Evolutionary conservation across 2,329 filamentous ascomycete species (phyloP).

Genomic region (Fusarium vanettenii): DNA sequence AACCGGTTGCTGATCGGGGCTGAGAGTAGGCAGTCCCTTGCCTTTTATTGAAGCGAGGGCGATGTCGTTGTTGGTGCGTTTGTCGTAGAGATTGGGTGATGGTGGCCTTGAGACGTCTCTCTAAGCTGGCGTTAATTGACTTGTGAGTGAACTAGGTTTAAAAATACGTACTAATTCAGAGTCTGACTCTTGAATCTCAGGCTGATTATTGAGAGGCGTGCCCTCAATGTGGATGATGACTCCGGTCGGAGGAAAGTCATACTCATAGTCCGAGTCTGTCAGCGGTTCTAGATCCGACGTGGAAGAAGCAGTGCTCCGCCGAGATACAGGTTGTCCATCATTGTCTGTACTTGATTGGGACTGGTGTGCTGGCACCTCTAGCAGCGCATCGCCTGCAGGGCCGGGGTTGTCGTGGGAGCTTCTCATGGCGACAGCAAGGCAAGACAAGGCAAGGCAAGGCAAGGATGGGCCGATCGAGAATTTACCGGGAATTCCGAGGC

Average conservation of each 20-base stretch:
- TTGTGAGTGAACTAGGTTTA: not conserved
- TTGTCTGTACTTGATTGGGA: not conserved
- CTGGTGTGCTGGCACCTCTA: not conserved
- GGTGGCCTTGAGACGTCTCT: not conserved
- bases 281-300: not conserved
- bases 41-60: not conserved
- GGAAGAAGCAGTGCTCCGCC: not conserved
- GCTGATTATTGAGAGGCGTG: not conserved
- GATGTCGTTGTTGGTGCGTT: not conserved
- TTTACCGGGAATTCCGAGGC: not conserved
- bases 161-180: not conserved
- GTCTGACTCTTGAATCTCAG: not conserved
- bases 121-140: not conserved
- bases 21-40: not conserved
- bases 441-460: not conserved
- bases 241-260: not conserved
- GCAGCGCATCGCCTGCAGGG: not conserved
- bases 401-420: not conserved
- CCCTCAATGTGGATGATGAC: not conserved
- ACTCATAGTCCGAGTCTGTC: conserved; percentile 1
- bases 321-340: not conserved
- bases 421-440: not conserved
- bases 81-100: not conserved
- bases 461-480: conserved; percentile 1
- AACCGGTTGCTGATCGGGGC: not conserved